Percentiles rank a stretch among this genome's conserved stretches.
Conservation (phyloP, 139 green algal species). For the Chlorella ohadii region DNA sequence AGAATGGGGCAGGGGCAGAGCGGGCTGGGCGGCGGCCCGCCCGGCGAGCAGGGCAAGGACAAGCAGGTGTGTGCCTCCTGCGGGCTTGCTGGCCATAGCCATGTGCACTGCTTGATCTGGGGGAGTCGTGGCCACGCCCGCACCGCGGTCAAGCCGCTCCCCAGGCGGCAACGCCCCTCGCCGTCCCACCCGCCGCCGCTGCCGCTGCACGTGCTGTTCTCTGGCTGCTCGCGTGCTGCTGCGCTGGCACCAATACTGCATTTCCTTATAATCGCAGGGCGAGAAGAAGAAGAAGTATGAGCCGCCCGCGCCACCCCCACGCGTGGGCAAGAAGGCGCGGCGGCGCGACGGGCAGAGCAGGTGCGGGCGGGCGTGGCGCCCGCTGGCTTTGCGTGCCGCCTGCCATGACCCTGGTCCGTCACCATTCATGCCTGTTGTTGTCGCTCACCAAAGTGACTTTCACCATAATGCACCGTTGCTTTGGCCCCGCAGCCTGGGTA, state of each 20-base stretch:
- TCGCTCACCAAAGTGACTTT: too few species aligned
- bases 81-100: background rate
- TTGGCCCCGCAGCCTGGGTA: conserved; percentile 58
- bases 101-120: too few species aligned
- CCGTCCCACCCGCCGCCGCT: background rate
- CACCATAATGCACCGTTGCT: too few species aligned
- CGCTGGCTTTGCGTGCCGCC: too few species aligned
- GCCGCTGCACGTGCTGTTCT: background rate
- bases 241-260: background rate
- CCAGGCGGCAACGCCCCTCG: too few species aligned
- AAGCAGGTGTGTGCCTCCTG: background rate
- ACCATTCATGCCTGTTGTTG: too few species aligned
- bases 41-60: conserved; percentile 35
- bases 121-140: too few species aligned
- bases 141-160: too few species aligned
- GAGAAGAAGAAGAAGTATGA: conserved; percentile 99
- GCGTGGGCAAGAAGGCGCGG: conserved; percentile 95
- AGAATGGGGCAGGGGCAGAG: conserved; percentile 32
- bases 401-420: too few species aligned
- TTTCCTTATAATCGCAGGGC: too few species aligned
- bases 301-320: conserved; percentile 89
- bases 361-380: background rate
- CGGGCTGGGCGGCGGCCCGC: conserved; percentile 10
- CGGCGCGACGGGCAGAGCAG: conserved; percentile 59
- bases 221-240: background rate